These are phyloP conservation scores for Lepidium africanum DNA, from an alignment of 345 rosid genomes.

Conservation along the genomic window DNA sequence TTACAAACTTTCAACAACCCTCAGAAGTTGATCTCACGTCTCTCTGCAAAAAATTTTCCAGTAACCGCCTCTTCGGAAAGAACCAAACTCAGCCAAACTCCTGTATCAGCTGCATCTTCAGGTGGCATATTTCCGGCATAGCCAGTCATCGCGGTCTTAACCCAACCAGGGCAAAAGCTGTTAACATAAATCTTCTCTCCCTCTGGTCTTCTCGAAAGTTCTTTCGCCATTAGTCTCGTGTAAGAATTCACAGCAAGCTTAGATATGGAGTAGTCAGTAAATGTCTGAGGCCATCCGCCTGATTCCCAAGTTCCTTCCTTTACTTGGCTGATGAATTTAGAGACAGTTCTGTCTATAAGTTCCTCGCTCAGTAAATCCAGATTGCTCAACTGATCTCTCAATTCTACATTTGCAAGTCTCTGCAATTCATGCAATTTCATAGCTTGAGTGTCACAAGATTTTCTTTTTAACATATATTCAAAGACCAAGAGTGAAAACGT, in stretches of 20 bases:
- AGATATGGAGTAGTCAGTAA: constrained; percentile 77
- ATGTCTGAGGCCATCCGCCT: constrained; percentile 84
- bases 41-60: constrained; percentile 88
- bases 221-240: constrained; percentile 58
- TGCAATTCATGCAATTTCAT: constrained; percentile 20
- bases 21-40: constrained; percentile 75
- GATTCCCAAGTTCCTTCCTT: constrained; percentile 63
- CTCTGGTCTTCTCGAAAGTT: constrained; percentile 47
- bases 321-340: constrained; percentile 63
- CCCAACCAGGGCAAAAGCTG: constrained; percentile 97
- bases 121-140: constrained; percentile 71
- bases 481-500: background rate
- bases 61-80: constrained; percentile 57
- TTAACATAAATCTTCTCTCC: constrained; percentile 67
- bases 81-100: constrained; percentile 75
- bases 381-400: constrained; percentile 54
- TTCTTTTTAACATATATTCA: background rate
- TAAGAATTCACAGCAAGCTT: constrained; percentile 81
- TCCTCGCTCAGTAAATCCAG: constrained; percentile 60
- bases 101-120: constrained; percentile 85
- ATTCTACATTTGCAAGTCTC: constrained; percentile 50
- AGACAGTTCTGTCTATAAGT: constrained; percentile 47
- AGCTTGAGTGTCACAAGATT: background rate
- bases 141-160: constrained; percentile 86
- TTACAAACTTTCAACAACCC: background rate